Evolutionary conservation across 345 rosid genomes (phyloP).

Genomic region (Schrenkiella parvula): DNA sequence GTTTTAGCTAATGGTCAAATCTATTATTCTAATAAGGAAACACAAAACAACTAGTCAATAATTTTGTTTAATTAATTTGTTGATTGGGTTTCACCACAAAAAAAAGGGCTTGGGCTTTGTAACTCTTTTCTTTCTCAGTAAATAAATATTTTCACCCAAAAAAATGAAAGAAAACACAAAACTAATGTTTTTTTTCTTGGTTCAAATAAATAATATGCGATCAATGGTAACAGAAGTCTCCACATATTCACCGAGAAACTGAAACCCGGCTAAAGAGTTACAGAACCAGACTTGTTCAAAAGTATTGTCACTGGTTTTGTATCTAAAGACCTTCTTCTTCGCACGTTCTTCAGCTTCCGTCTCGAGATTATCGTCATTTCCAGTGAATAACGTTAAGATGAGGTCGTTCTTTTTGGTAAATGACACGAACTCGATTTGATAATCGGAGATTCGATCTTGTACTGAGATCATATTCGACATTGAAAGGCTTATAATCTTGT

Average conservation of each 20-base stretch:
- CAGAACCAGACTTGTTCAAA: background rate
- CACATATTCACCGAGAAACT: conserved; percentile 9
- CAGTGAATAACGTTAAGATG: background rate
- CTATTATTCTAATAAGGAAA: background rate
- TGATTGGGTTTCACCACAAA: background rate
- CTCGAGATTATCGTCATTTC: background rate
- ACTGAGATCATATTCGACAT: background rate
- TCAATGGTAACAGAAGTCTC: conserved; percentile 5
- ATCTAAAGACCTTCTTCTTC: conserved; percentile 8
- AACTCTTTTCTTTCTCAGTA: background rate
- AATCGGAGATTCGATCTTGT: background rate
- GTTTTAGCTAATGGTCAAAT: background rate
- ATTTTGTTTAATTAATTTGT: background rate
- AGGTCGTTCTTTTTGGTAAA: conserved; percentile 23
- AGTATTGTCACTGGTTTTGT: background rate
- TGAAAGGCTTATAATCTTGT: conserved; percentile 17
- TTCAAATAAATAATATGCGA: conserved; percentile 3
- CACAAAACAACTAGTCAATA: background rate
- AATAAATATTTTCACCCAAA: background rate
- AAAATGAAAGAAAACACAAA: background rate
- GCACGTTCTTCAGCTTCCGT: background rate
- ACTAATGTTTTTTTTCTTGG: background rate
- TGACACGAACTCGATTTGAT: conserved; percentile 6
- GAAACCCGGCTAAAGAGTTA: background rate
- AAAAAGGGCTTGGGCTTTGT: background rate